Evolutionary conservation across 1,284 basidiomycete species (phyloP), one percentile per base, ranked within the genome.

Genomic region (Sporisorium exsertum): DNA sequence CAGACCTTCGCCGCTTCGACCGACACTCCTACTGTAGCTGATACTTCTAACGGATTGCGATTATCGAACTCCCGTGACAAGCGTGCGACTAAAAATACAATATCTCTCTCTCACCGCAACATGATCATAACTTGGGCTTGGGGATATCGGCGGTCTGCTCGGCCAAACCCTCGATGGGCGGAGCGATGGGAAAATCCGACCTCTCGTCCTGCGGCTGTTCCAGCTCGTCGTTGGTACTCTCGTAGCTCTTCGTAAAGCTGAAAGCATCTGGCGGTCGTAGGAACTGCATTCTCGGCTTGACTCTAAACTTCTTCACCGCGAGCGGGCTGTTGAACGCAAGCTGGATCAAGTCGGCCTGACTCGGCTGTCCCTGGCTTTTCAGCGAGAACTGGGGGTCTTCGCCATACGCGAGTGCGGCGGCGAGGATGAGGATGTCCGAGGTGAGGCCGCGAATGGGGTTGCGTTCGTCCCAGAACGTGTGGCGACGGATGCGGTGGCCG

Each of bases 381-480:
- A 76, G 37, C 9, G 56, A 59, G 49, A 74, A 83, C 33, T 68
- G 51, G 0, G 83, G 77, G 5, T 8, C 1, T 5, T 50, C 46
- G 1, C 26, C 67, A 53, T 80, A 84, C 1, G 83, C 83, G 7
- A 84, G 66, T 1, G 29, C 12, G 1, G 83, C 81, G 13, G 81
- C 80, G 12, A 69, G 59, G 47, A 84, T 81, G 9, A 84, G 61
- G 29, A 84, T 83, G 61, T 84, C 83, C 33, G 79, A 78, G 27
- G 66, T 74, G 18, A 84, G 56, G 1, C 83, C 83, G 10, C 81
- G 47, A 33, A 84, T 78, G 3, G 83, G 83, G 46, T 84, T 84
- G 0, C 82, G 51, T 37, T 66, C 54, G 50, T 84, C 81, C 81
- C 79, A 82, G 32, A 84, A 84, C 0, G 77, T 81, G 52, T 84